Percentiles rank a stretch among this genome's conserved stretches.
Conservation (phyloP, 2,329 filamentous ascomycete species). For the Anisogramma anomala region DNA sequence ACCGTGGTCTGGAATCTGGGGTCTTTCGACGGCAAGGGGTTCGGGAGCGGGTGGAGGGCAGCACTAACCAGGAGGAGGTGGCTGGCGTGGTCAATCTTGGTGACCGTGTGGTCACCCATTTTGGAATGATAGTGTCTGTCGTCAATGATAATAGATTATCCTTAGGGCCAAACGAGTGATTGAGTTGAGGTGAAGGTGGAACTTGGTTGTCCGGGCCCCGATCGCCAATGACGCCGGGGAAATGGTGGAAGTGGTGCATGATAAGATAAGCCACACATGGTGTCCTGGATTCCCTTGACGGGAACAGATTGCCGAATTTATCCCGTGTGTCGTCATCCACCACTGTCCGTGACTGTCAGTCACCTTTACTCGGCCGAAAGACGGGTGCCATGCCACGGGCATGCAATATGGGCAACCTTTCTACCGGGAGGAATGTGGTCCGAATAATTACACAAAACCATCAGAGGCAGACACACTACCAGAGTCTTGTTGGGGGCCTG, state of each 20-base stretch:
- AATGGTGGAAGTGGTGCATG: slow-evolving; percentile 6
- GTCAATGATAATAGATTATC: not conserved
- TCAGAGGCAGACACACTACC: not conserved
- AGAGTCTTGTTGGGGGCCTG: not conserved
- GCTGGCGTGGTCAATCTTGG: slow-evolving; percentile 60
- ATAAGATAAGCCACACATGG: not conserved
- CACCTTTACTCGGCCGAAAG: too few species aligned
- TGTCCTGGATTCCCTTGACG: too few species aligned
- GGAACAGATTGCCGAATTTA: too few species aligned
- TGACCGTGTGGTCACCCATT: slow-evolving; percentile 51
- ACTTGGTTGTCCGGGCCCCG: too few species aligned
- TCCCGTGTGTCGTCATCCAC: too few species aligned
- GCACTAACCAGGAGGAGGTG: slow-evolving; percentile 59
- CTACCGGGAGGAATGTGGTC: too few species aligned
- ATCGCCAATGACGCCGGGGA: slow-evolving; percentile 7
- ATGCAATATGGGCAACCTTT: too few species aligned
- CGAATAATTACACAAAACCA: not conserved
- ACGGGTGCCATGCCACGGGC: too few species aligned
- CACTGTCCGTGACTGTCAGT: too few species aligned
- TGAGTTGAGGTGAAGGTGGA: not conserved
- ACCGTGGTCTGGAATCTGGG: not conserved
- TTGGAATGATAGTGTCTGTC: slow-evolving; percentile 14
- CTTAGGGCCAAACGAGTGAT: not conserved
- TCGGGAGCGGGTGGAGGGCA: not conserved
- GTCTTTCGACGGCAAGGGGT: not conserved